Evolutionary conservation across 371 early-diverging fungal genomes (phyloP), one percentile per base, ranked within the genome.

Genomic region (Phascolomyces articulosus): DNA sequence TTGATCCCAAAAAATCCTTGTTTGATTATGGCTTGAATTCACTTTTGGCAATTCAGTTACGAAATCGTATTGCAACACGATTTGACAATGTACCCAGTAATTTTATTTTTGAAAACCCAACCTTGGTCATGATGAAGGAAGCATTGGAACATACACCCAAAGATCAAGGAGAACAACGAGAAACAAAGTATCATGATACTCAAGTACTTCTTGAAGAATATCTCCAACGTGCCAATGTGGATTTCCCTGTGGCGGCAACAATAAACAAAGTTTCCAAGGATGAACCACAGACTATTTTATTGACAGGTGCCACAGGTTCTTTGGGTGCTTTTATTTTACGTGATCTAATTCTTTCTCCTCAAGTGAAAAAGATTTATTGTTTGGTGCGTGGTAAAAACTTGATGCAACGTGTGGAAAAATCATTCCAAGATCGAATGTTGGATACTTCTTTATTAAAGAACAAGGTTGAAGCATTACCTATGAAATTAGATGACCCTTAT

Each of bases 301-400:
- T 80, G 13, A 77, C 80, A 4, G 83, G 83, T 16, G 75, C 74
- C 1, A 83, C 78, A 47, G 80, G 83, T 1, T 72, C 77, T 3
- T 57, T 83, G n/a, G 83, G 78, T 0, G 66, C 72, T 0, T 70
- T 77, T 40, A 54, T 78, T 26, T 41, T 83, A n/a, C 59, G 58
- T 0, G 70, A 70, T 26, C 15, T 83, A 31, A 53, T 80, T 8
- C 10, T 65, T 28, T 63, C 69, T 15, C 23, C 57, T 3, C 47
- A 60, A 1, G 65, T 76, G 20, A 69, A 68, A 10, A 76, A 67
- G 47, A 63, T 80, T 3, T 75, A 78, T 31, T 63, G 67, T 29
- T 53, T 72, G 40, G 65, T 78, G 20, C 74, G 78, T 31, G 74
- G 73, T 27, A 48, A 47, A 1, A 49, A 64, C 1, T 23, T 70